Base-by-base conservation (phyloP, 2,329 filamentous ascomycete species). In the Exophiala sp. region DNA sequence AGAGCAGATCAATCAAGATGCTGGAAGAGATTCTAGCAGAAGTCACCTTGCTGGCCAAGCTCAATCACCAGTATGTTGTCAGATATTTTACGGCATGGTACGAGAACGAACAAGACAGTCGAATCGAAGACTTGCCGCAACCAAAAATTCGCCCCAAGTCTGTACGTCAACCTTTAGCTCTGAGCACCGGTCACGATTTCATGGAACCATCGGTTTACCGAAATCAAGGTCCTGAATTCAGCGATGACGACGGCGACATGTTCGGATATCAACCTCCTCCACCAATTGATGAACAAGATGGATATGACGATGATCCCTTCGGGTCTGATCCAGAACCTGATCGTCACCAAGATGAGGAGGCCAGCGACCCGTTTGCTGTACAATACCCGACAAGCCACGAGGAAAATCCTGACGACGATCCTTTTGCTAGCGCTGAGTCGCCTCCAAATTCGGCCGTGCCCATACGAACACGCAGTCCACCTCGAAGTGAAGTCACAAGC, bases 51-150 rank as follows among this genome's bases (percentile, higher is more conserved):
- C 77, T 99, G 12, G 95, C 92, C n/a, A 84, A 90, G 55, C 80
- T 99, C 52, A 96, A 95, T 65, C 92, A 97, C 69, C 91, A 91
- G 3, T 85, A 85, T 62, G 83, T 87, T 14, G 90, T 96, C 54
- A 85, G 94, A 42, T 99, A 99, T 69, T 96, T 91, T 71, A 91
- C 91, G 50, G 91, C 94, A 2, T 99, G 94, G 94, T 83, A 94
- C 1, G 92, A 97, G 68, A 60, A 43, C 18, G 59, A 60, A 41
- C 50, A 63, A 38, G 55, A 53, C 14, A 48, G 47, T 12, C 43
- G 50, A 5, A 21, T 43, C 9, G 47, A 55, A 42, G 57, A 57
- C 7, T 34, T 40, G 12, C 36, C 29, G 20, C 47, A 50, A 12
- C 47, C 32, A 38, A 16, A 12, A 32, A 36, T 50, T 21, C 51